Evolutionary conservation across 2,329 filamentous ascomycete genomes (phyloP).

Genomic region (Chrysosporium queenslandicum): DNA sequence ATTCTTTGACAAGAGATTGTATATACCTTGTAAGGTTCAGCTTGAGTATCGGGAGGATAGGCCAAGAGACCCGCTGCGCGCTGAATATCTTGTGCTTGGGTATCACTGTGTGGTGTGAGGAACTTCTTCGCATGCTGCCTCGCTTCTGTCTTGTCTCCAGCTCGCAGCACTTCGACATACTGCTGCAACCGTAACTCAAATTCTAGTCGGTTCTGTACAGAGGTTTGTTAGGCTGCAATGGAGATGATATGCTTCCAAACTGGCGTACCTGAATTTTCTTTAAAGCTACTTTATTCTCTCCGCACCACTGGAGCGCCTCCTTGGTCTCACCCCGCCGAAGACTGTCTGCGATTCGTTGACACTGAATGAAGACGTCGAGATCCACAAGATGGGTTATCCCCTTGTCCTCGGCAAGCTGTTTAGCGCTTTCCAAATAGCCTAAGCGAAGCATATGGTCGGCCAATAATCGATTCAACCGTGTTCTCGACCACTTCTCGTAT

Average conservation of each 20-base stretch:
- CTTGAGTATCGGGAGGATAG: constrained; percentile 52
- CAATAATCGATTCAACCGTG: constrained; percentile 69
- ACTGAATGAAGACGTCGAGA: constrained; percentile 74
- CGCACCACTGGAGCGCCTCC: constrained; percentile 81
- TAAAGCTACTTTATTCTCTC: constrained; percentile 83
- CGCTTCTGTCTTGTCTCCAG: constrained; percentile 57
- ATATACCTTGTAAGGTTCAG: constrained; percentile 51
- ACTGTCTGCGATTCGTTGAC: constrained; percentile 65
- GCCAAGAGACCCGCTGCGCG: constrained; percentile 73
- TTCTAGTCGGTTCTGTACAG: constrained; percentile 63
- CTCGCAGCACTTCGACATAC: constrained; percentile 81
- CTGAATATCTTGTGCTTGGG: constrained; percentile 58
- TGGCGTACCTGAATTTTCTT: constrained; percentile 67
- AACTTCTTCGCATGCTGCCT: constrained; percentile 74
- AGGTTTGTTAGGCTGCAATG: neutral
- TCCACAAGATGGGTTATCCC: constrained; percentile 75
- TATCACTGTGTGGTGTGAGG: constrained; percentile 59
- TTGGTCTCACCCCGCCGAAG: constrained; percentile 60
- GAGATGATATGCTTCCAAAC: neutral
- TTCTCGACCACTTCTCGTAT: constrained; percentile 82
- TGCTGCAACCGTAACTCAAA: constrained; percentile 90
- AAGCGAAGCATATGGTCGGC: constrained; percentile 86
- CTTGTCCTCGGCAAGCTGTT: constrained; percentile 62
- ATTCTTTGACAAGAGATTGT: neutral
- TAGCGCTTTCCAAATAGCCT: constrained; percentile 70